Percentiles rank a stretch among this genome's conserved stretches.
These are phyloP conservation scores for Artemisia argyi DNA, from an alignment of 129 eudicot genomes.

Conservation along the genomic window DNA sequence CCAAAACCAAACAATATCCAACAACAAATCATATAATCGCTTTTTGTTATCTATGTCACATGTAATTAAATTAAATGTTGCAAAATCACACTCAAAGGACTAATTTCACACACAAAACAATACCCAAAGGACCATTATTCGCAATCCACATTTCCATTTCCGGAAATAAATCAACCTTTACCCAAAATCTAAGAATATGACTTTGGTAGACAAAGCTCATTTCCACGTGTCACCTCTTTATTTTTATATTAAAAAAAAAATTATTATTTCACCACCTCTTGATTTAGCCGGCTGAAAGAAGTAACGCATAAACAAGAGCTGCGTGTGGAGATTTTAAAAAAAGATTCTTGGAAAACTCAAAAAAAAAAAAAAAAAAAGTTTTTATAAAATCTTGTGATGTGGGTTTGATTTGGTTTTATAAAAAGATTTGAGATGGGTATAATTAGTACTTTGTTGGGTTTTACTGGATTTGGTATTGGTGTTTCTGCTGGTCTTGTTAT, in stretches of 20 bases:
- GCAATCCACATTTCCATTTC: background rate
- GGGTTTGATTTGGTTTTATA: conserved; percentile 19
- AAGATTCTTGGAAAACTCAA: conserved; percentile 34
- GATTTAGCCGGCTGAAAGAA: conserved; percentile 18
- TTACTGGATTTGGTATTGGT: conserved; percentile 68
- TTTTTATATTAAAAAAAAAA: background rate
- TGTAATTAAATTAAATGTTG: no score
- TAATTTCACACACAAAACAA: background rate
- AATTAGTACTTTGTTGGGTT: conserved; percentile 60
- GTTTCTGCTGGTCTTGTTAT: conserved; percentile 56
- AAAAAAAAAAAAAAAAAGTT: no score
- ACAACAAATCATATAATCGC: no score
- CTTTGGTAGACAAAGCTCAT: conserved; percentile 26
- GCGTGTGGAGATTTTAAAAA: conserved; percentile 27
- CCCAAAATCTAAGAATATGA: conserved; percentile 24
- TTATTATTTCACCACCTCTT: conserved; percentile 17
- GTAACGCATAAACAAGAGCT: conserved; percentile 19
- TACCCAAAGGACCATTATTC: background rate
- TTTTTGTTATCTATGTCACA: no score
- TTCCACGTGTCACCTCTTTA: background rate
- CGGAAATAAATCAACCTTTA: conserved; percentile 1
- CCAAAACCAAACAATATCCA: no score
- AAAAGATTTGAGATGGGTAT: conserved; percentile 52
- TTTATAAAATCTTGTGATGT: conserved; percentile 5
- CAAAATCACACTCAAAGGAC: background rate